A percentile compares a stretch with the other conserved stretches of the same genome.
Evolutionary conservation across 2,329 filamentous ascomycete species (phyloP).

Genomic region (Lecanosticta acicola): DNA sequence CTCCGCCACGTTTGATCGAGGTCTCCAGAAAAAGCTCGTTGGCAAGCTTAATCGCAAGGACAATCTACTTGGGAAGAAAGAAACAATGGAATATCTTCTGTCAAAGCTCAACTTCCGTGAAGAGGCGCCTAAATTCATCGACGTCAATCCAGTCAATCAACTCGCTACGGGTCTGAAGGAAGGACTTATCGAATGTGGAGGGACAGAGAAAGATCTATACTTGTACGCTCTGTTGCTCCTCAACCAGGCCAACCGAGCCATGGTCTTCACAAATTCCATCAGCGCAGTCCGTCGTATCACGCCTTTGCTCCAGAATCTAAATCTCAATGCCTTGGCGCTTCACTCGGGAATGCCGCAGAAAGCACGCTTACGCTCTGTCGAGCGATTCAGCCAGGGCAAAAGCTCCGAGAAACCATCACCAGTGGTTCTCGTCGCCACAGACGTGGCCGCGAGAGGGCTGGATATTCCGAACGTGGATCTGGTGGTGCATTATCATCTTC

Average conservation of each 20-base stretch:
- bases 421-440: slow-evolving; percentile 76
- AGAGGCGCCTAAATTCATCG: slow-evolving; percentile 80
- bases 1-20: slow-evolving; percentile 91
- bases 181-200: slow-evolving; percentile 83
- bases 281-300: slow-evolving; percentile 80
- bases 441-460: slow-evolving; percentile 87
- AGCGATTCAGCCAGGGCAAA: slow-evolving; percentile 62
- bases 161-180: slow-evolving; percentile 85
- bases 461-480: slow-evolving; percentile 88
- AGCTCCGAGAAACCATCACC: slow-evolving; percentile 46
- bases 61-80: slow-evolving; percentile 61
- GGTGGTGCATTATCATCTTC: slow-evolving; percentile 92
- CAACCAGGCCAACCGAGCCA: slow-evolving; percentile 70
- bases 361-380: slow-evolving; percentile 83
- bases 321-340: slow-evolving; percentile 67
- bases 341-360: slow-evolving; percentile 97
- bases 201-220: slow-evolving; percentile 95
- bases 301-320: slow-evolving; percentile 76
- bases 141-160: slow-evolving; percentile 81
- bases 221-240: slow-evolving; percentile 83
- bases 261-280: slow-evolving; percentile 96
- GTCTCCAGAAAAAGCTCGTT: slow-evolving; percentile 82
- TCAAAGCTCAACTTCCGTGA: slow-evolving; percentile 84
- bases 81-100: slow-evolving; percentile 72
- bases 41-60: slow-evolving; percentile 61